phyloP scores from a whole-genome alignment of 192 early-diverging fungal genomes.

The Coemansia sp. region DNA sequence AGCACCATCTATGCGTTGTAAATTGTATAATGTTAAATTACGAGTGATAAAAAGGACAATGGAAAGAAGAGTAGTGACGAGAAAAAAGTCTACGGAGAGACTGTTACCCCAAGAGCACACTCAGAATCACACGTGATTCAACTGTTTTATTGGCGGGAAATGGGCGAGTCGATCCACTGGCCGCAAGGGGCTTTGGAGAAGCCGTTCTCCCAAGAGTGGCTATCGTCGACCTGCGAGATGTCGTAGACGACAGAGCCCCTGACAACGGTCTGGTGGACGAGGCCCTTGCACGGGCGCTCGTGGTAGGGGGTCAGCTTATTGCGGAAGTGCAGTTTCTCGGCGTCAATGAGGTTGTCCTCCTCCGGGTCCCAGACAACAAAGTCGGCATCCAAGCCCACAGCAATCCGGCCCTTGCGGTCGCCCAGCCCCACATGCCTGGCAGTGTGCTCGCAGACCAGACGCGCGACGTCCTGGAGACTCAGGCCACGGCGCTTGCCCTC shows the following conservation, averaged over 20 bases:
- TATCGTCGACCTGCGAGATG: slow-evolving; percentile 4
- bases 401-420: slow-evolving; percentile 68
- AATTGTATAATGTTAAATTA: background rate
- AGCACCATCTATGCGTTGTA: slow-evolving; percentile 64
- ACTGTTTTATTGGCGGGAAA: slow-evolving; percentile 5
- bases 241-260: slow-evolving; percentile 64
- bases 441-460: slow-evolving; percentile 67
- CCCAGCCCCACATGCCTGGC: slow-evolving; percentile 61
- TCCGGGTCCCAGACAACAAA: slow-evolving; percentile 79
- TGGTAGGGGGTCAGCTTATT: slow-evolving; percentile 80
- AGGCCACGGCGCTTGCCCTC: slow-evolving; percentile 68
- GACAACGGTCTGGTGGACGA: slow-evolving; percentile 70
- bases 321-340: slow-evolving; percentile 73
- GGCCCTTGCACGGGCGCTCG: slow-evolving; percentile 60
- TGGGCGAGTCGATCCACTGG: slow-evolving; percentile 45
- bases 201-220: slow-evolving; percentile 20
- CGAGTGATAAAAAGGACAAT: background rate
- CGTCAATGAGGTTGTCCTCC: slow-evolving; percentile 57
- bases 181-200: slow-evolving; percentile 42
- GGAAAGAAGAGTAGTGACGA: background rate
- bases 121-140: slow-evolving; percentile 4
- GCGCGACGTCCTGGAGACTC: slow-evolving; percentile 58
- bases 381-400: slow-evolving; percentile 73
- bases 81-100: background rate
- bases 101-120: background rate